A percentile compares a stretch with the other conserved stretches of the same genome.
These are phyloP conservation scores for Zygosaccharomyces bailii DNA, from an alignment of 805 yeast genomes.

Conservation along the genomic window DNA sequence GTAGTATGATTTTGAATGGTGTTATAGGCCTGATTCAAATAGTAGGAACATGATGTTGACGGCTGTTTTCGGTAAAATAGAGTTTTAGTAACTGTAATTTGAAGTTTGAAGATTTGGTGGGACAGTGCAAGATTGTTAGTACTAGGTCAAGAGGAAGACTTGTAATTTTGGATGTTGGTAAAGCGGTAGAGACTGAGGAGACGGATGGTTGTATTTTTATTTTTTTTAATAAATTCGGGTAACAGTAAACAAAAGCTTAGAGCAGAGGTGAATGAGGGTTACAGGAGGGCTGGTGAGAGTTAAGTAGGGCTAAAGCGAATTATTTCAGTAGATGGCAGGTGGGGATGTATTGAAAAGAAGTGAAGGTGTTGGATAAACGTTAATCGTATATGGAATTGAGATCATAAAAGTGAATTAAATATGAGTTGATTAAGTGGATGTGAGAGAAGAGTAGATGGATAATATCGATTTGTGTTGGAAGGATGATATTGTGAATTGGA, in stretches of 20 bases:
- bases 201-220: neutral
- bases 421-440: no score
- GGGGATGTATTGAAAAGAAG: no score
- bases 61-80: neutral
- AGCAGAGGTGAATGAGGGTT: no score
- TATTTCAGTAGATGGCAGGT: no score
- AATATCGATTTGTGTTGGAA: no score
- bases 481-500: no score
- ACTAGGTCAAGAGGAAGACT: neutral
- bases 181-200: neutral
- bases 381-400: no score
- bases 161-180: neutral
- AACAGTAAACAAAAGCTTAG: neutral
- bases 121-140: neutral
- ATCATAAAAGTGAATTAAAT: no score
- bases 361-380: no score
- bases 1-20: neutral
- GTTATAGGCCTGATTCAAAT: neutral
- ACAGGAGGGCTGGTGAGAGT: no score
- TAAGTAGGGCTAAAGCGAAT: no score
- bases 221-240: neutral
- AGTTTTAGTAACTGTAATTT: neutral
- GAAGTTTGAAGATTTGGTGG: neutral
- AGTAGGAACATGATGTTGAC: neutral
- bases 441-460: no score